These are phyloP conservation scores for Termitomyces sp. DNA, from an alignment of 768 basidiomycete species.

Conservation along the genomic window DNA sequence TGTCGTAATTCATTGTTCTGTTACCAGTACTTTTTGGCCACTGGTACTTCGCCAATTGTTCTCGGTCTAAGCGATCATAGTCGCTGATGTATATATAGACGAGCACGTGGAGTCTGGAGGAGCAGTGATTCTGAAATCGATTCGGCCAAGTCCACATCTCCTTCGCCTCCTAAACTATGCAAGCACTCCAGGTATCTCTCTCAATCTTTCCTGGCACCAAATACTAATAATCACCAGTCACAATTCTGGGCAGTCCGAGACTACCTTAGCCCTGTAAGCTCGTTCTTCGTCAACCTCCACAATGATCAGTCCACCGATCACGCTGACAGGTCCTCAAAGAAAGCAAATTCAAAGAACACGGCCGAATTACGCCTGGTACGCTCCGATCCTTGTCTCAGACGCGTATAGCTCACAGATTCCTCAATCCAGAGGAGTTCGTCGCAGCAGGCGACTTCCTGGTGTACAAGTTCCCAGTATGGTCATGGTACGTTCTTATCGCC, in stretches of 20 bases:
- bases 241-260: slow-evolving; percentile 58
- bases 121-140: slow-evolving; percentile 25
- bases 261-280: slow-evolving; percentile 76
- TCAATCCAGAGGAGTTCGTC: slow-evolving; percentile 83
- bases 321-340: slow-evolving; percentile 81
- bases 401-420: slow-evolving; percentile 15
- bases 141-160: slow-evolving; percentile 15
- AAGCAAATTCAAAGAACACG: slow-evolving; percentile 99
- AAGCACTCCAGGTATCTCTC: slow-evolving; percentile 33
- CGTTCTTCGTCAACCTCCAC: slow-evolving; percentile 9
- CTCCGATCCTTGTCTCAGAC: slow-evolving; percentile 10
- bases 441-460: slow-evolving; percentile 95
- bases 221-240: slow-evolving; percentile 6
- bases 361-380: slow-evolving; percentile 89
- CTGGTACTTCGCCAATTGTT: background rate
- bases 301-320: slow-evolving; percentile 27
- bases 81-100: slow-evolving; percentile 6
- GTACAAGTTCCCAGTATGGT: slow-evolving; percentile 99
- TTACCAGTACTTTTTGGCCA: background rate
- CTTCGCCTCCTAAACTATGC: slow-evolving; percentile 25
- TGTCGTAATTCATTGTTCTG: background rate
- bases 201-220: background rate
- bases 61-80: background rate
- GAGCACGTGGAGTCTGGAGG: slow-evolving; percentile 23
- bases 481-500: slow-evolving; percentile 59